phyloP scores from a whole-genome alignment of 2,329 filamentous ascomycete species.

The Aspergillus piperis region DNA sequence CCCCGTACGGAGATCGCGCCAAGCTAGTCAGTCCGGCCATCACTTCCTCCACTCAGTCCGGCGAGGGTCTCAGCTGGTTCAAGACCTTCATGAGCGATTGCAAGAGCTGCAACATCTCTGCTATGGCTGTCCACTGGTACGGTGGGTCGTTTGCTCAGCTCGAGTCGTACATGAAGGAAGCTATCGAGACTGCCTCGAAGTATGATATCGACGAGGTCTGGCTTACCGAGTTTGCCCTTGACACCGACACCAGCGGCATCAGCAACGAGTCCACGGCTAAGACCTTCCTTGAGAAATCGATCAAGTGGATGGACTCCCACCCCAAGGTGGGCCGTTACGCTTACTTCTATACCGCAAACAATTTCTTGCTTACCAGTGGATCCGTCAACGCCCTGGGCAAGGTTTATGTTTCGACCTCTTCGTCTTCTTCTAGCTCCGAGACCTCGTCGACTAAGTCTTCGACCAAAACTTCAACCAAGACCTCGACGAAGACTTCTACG shows the following conservation, averaged over 20 bases:
- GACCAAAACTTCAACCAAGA: neutral
- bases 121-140: conserved; percentile 6
- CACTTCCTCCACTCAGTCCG: neutral
- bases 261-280: neutral
- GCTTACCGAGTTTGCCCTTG: conserved; percentile 1
- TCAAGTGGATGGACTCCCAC: neutral
- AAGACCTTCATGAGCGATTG: conserved; percentile 4
- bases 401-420: neutral
- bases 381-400: neutral
- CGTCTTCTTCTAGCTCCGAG: neutral
- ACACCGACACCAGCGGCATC: neutral
- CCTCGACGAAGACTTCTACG: neutral
- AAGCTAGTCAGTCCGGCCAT: conserved; percentile 2
- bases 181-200: neutral
- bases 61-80: conserved; percentile 3
- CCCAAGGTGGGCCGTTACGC: neutral
- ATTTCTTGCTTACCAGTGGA: neutral
- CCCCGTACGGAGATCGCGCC: neutral
- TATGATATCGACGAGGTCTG: conserved; percentile 6
- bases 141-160: neutral
- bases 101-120: conserved; percentile 4
- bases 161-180: neutral
- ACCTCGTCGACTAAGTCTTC: neutral
- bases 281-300: neutral
- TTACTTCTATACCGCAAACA: neutral